Conservation (phyloP, 805 yeast genomes). For the Candida rishiriensis region DNA sequence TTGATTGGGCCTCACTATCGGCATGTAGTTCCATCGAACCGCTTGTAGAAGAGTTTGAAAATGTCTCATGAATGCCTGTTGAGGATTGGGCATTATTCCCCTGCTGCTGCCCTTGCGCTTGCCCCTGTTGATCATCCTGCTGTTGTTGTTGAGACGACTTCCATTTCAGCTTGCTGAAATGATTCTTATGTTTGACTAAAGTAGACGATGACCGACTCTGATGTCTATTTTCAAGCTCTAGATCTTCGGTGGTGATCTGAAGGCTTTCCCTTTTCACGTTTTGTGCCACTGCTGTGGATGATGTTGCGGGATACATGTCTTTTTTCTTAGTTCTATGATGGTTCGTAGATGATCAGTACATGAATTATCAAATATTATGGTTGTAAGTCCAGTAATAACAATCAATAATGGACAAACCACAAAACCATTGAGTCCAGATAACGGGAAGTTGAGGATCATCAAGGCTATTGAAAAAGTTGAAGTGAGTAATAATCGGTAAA, state of each 20-base stretch:
- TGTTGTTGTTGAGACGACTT: background rate
- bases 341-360: no score
- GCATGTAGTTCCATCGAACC: background rate
- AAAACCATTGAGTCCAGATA: no score
- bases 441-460: no score
- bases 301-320: background rate
- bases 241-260: conserved; percentile 1
- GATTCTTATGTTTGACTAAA: background rate
- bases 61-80: background rate
- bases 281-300: background rate
- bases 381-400: no score
- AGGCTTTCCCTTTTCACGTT: conserved; percentile 3
- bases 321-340: no score
- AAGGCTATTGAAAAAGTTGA: no score
- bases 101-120: no score
- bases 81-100: background rate
- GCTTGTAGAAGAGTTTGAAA: background rate
- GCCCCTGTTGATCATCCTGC: no score
- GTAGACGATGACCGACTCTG: conserved; percentile 6
- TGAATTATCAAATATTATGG: no score
- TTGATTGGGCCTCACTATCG: background rate
- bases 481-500: no score
- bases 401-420: no score
- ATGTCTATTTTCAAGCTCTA: conserved; percentile 4
- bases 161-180: conserved; percentile 2